Base-by-base conservation (phyloP, 1,139 yeast genomes). In the Geotrichum restrictum region DNA sequence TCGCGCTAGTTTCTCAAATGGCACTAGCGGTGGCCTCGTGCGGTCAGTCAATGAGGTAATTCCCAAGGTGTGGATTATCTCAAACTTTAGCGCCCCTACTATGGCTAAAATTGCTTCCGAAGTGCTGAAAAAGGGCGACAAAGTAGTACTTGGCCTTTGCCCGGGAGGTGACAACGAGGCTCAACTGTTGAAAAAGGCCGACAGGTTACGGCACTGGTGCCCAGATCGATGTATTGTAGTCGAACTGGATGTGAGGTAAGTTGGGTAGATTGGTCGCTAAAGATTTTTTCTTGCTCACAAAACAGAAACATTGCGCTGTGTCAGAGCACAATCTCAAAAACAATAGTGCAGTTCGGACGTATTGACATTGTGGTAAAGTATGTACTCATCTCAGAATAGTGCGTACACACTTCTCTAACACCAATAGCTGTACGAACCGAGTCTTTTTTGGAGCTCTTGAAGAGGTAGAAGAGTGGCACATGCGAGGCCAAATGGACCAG, bases 391-490 rank as follows among this genome's bases (percentile, higher is more conserved):
- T 19, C 3, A 5, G n/a, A 11, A n/a, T 24, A 11, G 16, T 34
- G 56, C 57, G 19, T 51, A 53, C 13, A 19, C 55, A 18, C 32
- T 43, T 39, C 32, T 48, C 44, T 32, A 24, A 51, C 10, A 27
- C 43, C 5, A 19, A 46, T 27, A 43, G 49, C 34, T 53, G 61
- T 24, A 53, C 56, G 24, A 53, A 47, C 38, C 48, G 51, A 16
- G 48, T 48, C 42, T 53, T 56, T 52, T 62, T 66, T 11, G 69
- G 69, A 8, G 59, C 69, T 1, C 33, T 68, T 3, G 69, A 66
- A 44, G 71, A 66, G 46, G 59, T 64, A 31, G 61, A 59, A 34
- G 65, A 60, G 29, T 63, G 66, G 63, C 67, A 66, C 37, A 48
- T 68, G 45, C 56, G 62, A 7, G 65, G 62, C 24, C 70, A 69